Base-by-base conservation (phyloP, 139 green algal genomes). In the Micromonas commoda region DNA sequence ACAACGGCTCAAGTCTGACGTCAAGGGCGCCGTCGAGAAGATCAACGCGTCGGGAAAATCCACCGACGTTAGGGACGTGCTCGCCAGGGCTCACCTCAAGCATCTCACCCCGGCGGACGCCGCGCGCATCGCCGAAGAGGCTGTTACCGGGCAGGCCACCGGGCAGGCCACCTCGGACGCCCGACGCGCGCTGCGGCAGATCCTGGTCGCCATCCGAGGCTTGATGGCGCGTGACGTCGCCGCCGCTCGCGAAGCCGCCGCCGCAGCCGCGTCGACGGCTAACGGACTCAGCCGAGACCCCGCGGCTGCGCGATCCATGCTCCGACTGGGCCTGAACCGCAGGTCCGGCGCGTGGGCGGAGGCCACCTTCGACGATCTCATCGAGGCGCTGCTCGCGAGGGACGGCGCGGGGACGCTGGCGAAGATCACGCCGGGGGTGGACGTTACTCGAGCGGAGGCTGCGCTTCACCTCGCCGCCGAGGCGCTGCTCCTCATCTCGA, bases 381-480 rank as follows among this genome's bases (percentile, higher is more conserved):
- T 75, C 3, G 68, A 75, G 26, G 31, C 21, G 19, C 23, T 75
- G 34, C n/a, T 39, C 37, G 60, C 37, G 5, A 37, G 61, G 35
- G 37, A 26, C 37, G 68, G 68, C 0, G 68, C 60, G 68, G 20
- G 61, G 9, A 75, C 35, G 24, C 33, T 75, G 35, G n/a, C 38
- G 24, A 61, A 26, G 53, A 53, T 75, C 1, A 53, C 68, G 21
- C 68, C 68, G 3, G 68, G 37, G 21, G 68, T 75, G 2, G 61
- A 0, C n/a, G 37, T 28, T 0, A 9, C 19, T 1, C 23, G 61
- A 9, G 33, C 53, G 3, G 29, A 20, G 21, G n/a, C 28, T 0
- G 72, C 72, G 51, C 61, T 78, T 2, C 72, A 78, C 53, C 39
- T 78, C 3, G 53, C 72, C 1, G 35, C 53, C 26, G 39, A 68